phyloP scores from a whole-genome alignment of 2,329 filamentous ascomycete species.

The Aspergillus sp. region DNA sequence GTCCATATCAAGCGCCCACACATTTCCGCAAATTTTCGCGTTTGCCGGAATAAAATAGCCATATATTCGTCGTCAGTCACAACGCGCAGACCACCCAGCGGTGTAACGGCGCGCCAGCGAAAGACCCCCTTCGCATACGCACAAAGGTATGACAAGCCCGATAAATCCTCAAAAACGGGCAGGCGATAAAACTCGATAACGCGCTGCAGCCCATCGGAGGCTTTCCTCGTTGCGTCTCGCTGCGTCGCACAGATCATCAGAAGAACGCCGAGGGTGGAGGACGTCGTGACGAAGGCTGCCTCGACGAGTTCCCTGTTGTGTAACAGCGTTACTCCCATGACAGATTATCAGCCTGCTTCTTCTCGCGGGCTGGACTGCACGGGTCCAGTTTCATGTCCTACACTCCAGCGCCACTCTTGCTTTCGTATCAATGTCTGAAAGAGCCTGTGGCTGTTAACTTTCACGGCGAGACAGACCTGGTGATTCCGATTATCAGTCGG shows the following conservation, averaged over 20 bases:
- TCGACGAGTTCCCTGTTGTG: conserved; percentile 43
- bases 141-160: neutral
- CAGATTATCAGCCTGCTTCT: conserved; percentile 41
- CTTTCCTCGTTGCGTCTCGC: too few relatives aligned
- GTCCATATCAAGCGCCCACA: conserved; percentile 43
- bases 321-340: conserved; percentile 46
- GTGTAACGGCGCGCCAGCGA: conserved; percentile 22
- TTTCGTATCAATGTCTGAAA: neutral
- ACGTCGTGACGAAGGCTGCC: neutral
- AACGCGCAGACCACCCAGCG: too few relatives aligned
- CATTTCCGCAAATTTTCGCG: conserved; percentile 44
- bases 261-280: neutral
- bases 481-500: too few relatives aligned
- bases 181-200: neutral
- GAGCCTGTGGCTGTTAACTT: neutral
- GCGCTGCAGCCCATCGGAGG: neutral
- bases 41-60: conserved; percentile 50
- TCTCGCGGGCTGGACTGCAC: conserved; percentile 2
- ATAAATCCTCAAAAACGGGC: too few relatives aligned
- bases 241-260: neutral
- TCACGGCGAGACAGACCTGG: neutral
- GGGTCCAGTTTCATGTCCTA: too few relatives aligned
- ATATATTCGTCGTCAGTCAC: conserved; percentile 12
- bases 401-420: too few relatives aligned
- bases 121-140: neutral